Percentiles rank a stretch among this genome's conserved stretches.
Evolutionary conservation across 208 protist species (phyloP).

Genomic region (Leishmania lainsoni): DNA sequence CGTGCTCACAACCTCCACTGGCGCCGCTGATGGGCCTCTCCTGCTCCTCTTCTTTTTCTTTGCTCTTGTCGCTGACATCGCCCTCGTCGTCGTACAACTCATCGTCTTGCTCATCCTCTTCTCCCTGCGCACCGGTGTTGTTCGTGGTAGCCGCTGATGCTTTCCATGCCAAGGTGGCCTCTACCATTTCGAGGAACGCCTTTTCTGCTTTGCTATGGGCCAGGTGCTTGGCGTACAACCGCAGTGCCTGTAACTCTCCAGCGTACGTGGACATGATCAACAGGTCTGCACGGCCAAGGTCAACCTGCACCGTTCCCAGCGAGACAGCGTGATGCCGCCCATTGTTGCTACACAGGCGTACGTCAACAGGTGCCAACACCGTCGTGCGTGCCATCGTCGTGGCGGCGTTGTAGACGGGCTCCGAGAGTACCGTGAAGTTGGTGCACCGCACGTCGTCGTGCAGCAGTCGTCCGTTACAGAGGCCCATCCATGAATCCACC

Average conservation of each 20-base stretch:
- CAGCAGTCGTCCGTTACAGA: constrained; percentile 22
- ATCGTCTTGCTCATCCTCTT: constrained; percentile 5
- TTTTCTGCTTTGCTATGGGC: constrained; percentile 39
- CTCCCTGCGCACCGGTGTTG: background rate
- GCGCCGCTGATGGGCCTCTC: background rate
- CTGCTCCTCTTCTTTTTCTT: background rate
- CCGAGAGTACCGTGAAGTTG: constrained; percentile 25
- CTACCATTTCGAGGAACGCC: constrained; percentile 34
- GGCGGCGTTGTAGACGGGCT: constrained; percentile 29
- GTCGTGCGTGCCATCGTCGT: constrained; percentile 48
- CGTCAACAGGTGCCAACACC: constrained; percentile 40
- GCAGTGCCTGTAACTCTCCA: constrained; percentile 28
- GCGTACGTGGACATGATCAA: constrained; percentile 36
- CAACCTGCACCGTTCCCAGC: constrained; percentile 33
- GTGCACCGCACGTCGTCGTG: constrained; percentile 31
- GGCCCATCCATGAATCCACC: constrained; percentile 14
- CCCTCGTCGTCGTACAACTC: background rate
- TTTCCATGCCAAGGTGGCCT: constrained; percentile 39
- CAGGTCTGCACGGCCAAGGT: constrained; percentile 45
- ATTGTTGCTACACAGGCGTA: constrained; percentile 34
- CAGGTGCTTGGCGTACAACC: constrained; percentile 28
- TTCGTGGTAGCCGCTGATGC: constrained; percentile 16
- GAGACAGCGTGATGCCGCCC: constrained; percentile 50
- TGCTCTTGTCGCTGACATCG: background rate
- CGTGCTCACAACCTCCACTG: background rate